These are phyloP conservation scores for Zymoseptoria tritici DNA, from an alignment of 2,329 filamentous ascomycete species.

Conservation along the genomic window DNA sequence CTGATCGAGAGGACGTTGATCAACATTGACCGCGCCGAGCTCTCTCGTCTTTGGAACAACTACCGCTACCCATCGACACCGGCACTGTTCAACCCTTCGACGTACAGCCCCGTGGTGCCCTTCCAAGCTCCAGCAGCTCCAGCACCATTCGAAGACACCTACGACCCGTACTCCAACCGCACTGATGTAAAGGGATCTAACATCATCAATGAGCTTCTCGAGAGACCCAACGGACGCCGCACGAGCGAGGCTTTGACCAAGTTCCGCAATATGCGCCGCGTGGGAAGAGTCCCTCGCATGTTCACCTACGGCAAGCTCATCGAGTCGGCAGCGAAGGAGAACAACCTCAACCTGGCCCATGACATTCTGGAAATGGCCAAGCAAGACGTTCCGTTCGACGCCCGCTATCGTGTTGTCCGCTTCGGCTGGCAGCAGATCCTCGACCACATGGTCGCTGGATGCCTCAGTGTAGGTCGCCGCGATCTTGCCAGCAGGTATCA, in stretches of 20 bases:
- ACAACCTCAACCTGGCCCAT: constrained; percentile 72
- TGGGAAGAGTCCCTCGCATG: constrained; percentile 86
- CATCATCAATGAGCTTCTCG: constrained; percentile 80
- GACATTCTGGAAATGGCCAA: constrained; percentile 87
- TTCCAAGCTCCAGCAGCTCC: constrained; percentile 38
- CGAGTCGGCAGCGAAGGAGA: constrained; percentile 77
- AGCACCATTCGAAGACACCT: constrained; percentile 68
- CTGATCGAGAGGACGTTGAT: constrained; percentile 53
- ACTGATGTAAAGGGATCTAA: constrained; percentile 93
- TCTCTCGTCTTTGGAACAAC: constrained; percentile 51
- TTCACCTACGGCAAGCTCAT: constrained; percentile 97
- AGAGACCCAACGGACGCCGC: constrained; percentile 63
- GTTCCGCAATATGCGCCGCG: constrained; percentile 87
- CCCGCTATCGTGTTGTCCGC: constrained; percentile 77
- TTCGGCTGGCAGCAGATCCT: constrained; percentile 96
- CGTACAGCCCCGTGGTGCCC: constrained; percentile 39
- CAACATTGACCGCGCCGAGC: constrained; percentile 44
- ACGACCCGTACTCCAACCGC: constrained; percentile 81
- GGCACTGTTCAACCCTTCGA: constrained; percentile 42
- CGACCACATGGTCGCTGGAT: constrained; percentile 93
- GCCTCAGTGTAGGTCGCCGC: constrained; percentile 74
- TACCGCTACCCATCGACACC: constrained; percentile 44
- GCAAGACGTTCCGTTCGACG: constrained; percentile 74
- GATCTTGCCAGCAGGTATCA: constrained; percentile 78
- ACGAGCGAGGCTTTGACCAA: constrained; percentile 74